Conservation (phyloP, 2,329 filamentous ascomycete species). For the Xylariaceae sp. region DNA sequence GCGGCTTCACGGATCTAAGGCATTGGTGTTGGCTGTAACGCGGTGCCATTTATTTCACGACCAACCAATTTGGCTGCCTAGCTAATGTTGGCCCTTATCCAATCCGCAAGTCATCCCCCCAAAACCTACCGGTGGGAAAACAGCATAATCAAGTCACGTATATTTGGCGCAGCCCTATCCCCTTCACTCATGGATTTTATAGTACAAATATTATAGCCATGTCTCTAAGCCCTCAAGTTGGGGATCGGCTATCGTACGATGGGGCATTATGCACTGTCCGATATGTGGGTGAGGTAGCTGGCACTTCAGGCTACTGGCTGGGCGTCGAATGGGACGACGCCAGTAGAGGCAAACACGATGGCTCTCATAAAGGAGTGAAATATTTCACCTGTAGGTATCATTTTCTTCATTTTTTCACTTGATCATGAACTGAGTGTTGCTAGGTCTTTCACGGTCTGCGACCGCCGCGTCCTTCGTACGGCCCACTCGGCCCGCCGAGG, state of each 20-base stretch:
- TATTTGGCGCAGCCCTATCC: not conserved
- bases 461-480: constrained; percentile 88
- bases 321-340: constrained; percentile 97
- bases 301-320: constrained; percentile 81
- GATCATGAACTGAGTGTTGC: not conserved
- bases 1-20: not conserved
- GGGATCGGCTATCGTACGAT: constrained; percentile 81
- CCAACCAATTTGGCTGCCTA: constrained; percentile 22
- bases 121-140: too few relatives aligned
- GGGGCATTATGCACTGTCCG: constrained; percentile 81
- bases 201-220: constrained; percentile 39
- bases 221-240: constrained; percentile 54
- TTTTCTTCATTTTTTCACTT: not conserved
- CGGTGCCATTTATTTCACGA: constrained; percentile 19
- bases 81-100: constrained; percentile 7
- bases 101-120: not conserved
- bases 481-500: constrained; percentile 72
- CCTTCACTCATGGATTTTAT: not conserved
- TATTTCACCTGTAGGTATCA: constrained; percentile 78
- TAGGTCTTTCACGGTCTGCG: constrained; percentile 65
- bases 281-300: constrained; percentile 77
- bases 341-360: constrained; percentile 86
- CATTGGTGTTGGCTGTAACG: constrained; percentile 25
- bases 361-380: constrained; percentile 75
- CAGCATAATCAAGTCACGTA: not conserved